These are phyloP conservation scores for Lachancea kluyveri DNA, from an alignment of 805 yeast species.

Conservation along the genomic window DNA sequence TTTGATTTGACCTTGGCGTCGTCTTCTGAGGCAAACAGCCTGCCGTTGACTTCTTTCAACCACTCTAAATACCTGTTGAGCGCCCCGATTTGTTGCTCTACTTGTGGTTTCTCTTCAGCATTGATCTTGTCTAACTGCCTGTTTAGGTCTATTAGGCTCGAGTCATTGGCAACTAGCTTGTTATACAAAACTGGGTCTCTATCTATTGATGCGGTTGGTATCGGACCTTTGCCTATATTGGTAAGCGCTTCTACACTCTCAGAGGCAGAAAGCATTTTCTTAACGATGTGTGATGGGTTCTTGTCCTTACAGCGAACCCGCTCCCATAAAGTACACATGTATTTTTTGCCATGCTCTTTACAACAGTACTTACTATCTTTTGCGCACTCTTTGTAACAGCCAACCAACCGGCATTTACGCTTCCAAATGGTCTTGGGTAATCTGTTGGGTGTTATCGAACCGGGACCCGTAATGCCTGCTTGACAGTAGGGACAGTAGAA, in stretches of 20 bases:
- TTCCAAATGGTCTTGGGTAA: conserved; percentile 61
- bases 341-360: conserved; percentile 55
- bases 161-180: conserved; percentile 15
- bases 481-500: conserved; percentile 74
- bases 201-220: conserved; percentile 12
- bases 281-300: conserved; percentile 8
- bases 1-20: conserved; percentile 9
- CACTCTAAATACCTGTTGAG: conserved; percentile 29
- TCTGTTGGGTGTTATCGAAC: conserved; percentile 8
- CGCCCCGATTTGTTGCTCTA: conserved; percentile 9
- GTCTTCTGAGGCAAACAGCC: conserved; percentile 6
- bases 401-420: conserved; percentile 58
- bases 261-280: conserved; percentile 10
- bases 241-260: conserved; percentile 13
- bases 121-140: conserved; percentile 10
- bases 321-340: conserved; percentile 11
- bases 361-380: conserved; percentile 64
- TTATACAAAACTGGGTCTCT: conserved; percentile 14
- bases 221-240: conserved; percentile 15
- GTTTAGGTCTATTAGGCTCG: conserved; percentile 13
- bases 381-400: conserved; percentile 38
- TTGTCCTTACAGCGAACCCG: conserved; percentile 5
- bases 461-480: conserved; percentile 34
- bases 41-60: conserved; percentile 21
- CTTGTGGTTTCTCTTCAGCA: conserved; percentile 11